Evolutionary conservation across 345 rosid species (phyloP).

Genomic region (Barbarea vulgaris): DNA sequence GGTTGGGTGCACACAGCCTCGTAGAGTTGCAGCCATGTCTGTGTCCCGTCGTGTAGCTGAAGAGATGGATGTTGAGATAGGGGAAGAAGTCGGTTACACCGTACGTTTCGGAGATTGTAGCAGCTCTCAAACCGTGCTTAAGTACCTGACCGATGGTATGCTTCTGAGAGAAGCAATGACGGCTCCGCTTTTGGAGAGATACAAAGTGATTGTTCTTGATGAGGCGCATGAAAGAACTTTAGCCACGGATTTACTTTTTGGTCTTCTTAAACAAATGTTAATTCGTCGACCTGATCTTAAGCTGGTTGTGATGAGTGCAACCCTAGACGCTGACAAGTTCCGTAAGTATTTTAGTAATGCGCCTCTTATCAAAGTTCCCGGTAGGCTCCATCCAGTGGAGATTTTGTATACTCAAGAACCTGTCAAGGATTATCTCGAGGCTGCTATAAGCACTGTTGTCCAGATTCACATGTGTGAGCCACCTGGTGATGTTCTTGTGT

Average conservation of each 20-base stretch:
- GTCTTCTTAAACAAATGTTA: slow-evolving; percentile 46
- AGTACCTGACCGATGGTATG: slow-evolving; percentile 66
- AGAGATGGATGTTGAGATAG: not conserved
- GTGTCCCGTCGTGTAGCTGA: not conserved
- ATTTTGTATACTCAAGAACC: not conserved
- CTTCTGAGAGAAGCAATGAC: slow-evolving; percentile 62
- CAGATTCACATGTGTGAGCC: not conserved
- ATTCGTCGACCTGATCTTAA: not conserved
- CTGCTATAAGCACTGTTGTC: not conserved
- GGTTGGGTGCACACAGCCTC: not conserved
- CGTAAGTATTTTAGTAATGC: not conserved
- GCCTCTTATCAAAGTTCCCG: not conserved
- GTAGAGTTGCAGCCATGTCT: not conserved
- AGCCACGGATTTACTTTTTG: slow-evolving; percentile 78
- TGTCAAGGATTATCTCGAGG: not conserved
- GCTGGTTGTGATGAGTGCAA: not conserved
- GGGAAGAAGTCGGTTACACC: not conserved
- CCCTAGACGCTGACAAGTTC: not conserved
- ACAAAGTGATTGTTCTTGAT: slow-evolving; percentile 70
- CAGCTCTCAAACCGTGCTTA: not conserved
- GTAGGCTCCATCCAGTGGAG: not conserved
- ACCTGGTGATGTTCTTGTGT: not conserved
- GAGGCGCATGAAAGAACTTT: slow-evolving; percentile 85
- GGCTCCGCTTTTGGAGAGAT: slow-evolving; percentile 44
- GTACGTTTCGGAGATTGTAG: not conserved